Evolutionary conservation across 2,329 filamentous ascomycete genomes (phyloP).

Genomic region (Aureobasidium vineae): DNA sequence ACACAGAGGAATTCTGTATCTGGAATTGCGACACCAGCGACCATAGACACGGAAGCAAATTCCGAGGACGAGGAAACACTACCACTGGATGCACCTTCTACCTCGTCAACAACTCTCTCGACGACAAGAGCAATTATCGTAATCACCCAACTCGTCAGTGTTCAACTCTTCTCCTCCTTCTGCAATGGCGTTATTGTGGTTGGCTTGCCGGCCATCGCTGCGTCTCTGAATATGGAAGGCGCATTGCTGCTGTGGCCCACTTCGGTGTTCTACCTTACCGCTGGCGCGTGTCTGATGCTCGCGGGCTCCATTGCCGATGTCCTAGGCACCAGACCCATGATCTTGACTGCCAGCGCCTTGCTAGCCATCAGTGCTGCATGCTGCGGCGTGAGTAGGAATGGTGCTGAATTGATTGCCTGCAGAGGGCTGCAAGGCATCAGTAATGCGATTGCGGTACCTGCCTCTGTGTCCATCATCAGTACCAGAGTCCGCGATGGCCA

Average conservation of each 20-base stretch:
- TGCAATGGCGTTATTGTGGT: conserved; percentile 32
- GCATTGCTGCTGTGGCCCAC: conserved; percentile 34
- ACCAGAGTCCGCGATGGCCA: conserved; percentile 50
- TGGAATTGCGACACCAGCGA: background rate
- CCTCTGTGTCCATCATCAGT: conserved; percentile 50
- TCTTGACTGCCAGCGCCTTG: conserved; percentile 47
- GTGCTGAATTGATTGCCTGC: conserved; percentile 30
- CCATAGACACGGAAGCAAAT: background rate
- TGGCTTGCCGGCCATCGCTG: conserved; percentile 30
- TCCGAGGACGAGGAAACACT: background rate
- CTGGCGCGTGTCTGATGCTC: conserved; percentile 52
- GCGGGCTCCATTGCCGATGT: conserved; percentile 53
- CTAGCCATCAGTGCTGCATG: conserved; percentile 39
- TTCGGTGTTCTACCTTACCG: conserved; percentile 44
- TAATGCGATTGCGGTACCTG: conserved; percentile 26
- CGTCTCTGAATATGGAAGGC: background rate
- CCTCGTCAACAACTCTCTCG: conserved; percentile 10
- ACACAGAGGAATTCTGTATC: background rate
- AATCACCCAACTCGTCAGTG: conserved; percentile 30
- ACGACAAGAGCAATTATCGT: conserved; percentile 29
- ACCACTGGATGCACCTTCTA: background rate
- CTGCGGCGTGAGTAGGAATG: conserved; percentile 43
- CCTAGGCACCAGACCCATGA: conserved; percentile 49
- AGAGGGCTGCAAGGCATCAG: conserved; percentile 26
- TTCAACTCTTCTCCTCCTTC: conserved; percentile 31